Percentiles rank a stretch among this genome's conserved stretches.
Evolutionary conservation across 768 basidiomycete species (phyloP).

Genomic region (Hygrophorus russula): DNA sequence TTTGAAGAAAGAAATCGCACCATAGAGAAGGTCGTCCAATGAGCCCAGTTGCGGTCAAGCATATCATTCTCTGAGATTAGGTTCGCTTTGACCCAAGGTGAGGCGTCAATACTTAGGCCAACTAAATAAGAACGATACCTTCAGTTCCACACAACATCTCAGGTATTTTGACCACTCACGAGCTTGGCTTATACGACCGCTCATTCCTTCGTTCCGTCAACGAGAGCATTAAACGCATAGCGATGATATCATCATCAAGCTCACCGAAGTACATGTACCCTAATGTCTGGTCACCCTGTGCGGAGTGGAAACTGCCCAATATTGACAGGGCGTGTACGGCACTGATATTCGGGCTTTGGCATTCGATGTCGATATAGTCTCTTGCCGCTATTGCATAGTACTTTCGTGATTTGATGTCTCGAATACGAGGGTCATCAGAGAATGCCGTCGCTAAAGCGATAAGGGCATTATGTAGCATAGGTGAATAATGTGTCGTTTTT

Average conservation of each 20-base stretch:
- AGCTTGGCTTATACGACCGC: conserved; percentile 46
- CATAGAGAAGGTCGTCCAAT: conserved; percentile 48
- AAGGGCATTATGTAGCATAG: conserved; percentile 62
- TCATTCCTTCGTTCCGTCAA: conserved; percentile 25
- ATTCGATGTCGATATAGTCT: conserved; percentile 32
- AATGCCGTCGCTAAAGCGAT: conserved; percentile 34
- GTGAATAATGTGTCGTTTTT: conserved; percentile 52
- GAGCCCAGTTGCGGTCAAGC: conserved; percentile 48
- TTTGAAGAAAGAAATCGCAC: conserved; percentile 14
- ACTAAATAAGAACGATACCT: conserved; percentile 20
- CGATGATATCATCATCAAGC: too few relatives aligned
- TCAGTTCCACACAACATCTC: not conserved
- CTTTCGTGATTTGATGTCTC: conserved; percentile 30
- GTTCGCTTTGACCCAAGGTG: conserved; percentile 41
- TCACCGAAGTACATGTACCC: conserved; percentile 33
- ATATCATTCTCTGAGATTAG: conserved; percentile 39
- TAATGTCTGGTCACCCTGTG: conserved; percentile 34
- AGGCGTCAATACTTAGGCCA: conserved; percentile 45
- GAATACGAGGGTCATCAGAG: conserved; percentile 31
- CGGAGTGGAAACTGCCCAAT: conserved; percentile 34
- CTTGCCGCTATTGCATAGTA: conserved; percentile 33
- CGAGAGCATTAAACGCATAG: not conserved
- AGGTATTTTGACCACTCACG: conserved; percentile 23
- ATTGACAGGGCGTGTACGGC: conserved; percentile 32
- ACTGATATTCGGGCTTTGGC: conserved; percentile 32